Base-by-base conservation (phyloP, 2,329 filamentous ascomycete species). In the Botrytis aclada region DNA sequence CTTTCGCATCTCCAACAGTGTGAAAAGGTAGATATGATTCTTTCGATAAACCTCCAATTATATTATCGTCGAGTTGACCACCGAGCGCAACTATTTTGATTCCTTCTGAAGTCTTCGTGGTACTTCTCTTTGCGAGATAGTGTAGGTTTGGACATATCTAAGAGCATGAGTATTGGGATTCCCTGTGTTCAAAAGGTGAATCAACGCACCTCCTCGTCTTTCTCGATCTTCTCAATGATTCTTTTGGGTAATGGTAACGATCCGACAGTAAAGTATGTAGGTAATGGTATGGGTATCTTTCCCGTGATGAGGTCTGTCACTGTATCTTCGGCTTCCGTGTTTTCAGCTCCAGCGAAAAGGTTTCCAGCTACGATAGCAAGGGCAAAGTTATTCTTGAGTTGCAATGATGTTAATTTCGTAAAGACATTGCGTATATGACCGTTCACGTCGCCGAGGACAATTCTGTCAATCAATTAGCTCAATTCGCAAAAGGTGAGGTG, bases 231-330 rank as follows among this genome's bases (percentile, higher is more conserved):
- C 79, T 92, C 88, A 32, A 92, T 85, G 34, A 98, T 88, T 43
- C 85, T 83, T 4, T 85, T 82, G 0, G 96, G 96, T 9, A 99
- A 85, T n/a, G 90, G 84, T 64, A 86, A 86, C 54, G 85, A 90
- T 77, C 93, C 94, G 74, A 97, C 86, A 4, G 93, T 93, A 81
- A 98, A 99, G 83, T 99, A 99, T 14, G 92, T 97, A 1, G 95
- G 91, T 0, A 98, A 84, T 4, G 95, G 91, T 7, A 98, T 85
- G 34, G 85, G 80, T 70, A 97, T 90, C 18, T 88, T 85, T n/a
- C 94, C 94, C 39, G 88, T 83, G 0, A 98, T 83, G 5, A 99
- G 86, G 16, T 88, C 86, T 18, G 85, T 83, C 8, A 96, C 83
- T 16, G 83, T 81, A 20, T 88, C 85, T 58, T 90, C 85, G 70